Conservation (phyloP, 495 filamentous ascomycete species). For the Penicillium fimorum region DNA sequence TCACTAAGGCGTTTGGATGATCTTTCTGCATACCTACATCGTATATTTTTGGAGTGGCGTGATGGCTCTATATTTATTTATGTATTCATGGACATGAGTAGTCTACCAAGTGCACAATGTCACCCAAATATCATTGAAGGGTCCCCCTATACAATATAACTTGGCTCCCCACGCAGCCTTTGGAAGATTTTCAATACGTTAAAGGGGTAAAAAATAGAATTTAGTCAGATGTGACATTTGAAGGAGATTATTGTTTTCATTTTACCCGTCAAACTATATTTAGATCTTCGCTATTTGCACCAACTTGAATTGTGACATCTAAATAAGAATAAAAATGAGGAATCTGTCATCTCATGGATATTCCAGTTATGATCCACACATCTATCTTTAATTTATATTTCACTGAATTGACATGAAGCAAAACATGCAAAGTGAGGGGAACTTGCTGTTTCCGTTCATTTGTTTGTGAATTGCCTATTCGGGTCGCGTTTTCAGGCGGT, state of each 20-base stretch:
- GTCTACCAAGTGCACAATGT: background rate
- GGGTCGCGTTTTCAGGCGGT: conserved; percentile 16
- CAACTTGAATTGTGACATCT: background rate
- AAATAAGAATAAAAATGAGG: background rate
- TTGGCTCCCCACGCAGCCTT: no score
- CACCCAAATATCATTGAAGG: no score
- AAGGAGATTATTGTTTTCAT: background rate
- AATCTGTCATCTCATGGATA: background rate
- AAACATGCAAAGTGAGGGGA: background rate
- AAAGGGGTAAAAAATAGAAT: background rate
- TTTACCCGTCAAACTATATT: background rate
- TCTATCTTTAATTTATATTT: background rate
- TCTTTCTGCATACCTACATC: background rate
- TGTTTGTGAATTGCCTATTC: conserved; percentile 27
- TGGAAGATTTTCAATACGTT: background rate
- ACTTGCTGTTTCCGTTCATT: conserved; percentile 6
- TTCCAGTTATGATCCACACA: background rate
- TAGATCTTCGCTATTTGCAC: background rate
- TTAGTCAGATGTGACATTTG: background rate
- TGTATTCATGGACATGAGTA: background rate
- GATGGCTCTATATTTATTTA: background rate
- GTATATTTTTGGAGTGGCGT: background rate
- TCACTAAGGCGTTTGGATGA: background rate
- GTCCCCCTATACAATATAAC: background rate
- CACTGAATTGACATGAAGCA: background rate